Evolutionary conservation across 2,329 filamentous ascomycete species (phyloP).

Genomic region (Colletotrichum sp.): DNA sequence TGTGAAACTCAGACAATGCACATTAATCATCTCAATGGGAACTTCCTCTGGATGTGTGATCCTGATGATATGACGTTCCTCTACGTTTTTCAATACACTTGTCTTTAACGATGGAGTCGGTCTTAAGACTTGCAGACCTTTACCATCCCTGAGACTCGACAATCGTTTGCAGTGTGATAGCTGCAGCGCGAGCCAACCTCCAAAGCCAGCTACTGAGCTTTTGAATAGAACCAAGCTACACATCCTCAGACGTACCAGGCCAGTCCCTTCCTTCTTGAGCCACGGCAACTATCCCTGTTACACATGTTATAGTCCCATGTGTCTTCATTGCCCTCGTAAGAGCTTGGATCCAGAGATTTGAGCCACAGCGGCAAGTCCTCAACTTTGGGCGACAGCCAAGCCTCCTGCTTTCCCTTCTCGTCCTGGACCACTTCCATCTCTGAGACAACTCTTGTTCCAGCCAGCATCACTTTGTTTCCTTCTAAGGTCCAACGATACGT

Average conservation of each 20-base stretch:
- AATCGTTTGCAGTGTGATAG: no score
- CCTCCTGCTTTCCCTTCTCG: neutral
- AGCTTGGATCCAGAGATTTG: neutral
- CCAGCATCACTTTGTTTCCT: neutral
- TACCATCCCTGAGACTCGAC: no score
- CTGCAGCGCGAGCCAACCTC: fast-evolving
- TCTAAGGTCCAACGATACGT: neutral
- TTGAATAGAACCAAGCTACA: no score
- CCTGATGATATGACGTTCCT: no score
- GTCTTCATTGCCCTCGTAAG: neutral
- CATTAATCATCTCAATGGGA: no score
- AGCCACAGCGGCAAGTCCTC: neutral
- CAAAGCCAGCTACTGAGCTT: no score
- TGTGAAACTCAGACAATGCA: no score
- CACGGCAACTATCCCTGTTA: fast-evolving
- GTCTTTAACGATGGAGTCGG: no score
- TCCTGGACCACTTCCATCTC: neutral
- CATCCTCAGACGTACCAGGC: neutral
- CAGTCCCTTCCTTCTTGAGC: fast-evolving
- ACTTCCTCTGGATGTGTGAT: no score
- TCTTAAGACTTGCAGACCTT: no score
- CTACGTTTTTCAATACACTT: no score
- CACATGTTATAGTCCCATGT: neutral
- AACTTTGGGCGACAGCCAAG: neutral
- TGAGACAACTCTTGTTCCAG: neutral